Evolutionary conservation across 306 rosid genomes (phyloP), one percentile per base, ranked within the genome.

Genomic region (Amphicarpaea edgeworthii): DNA sequence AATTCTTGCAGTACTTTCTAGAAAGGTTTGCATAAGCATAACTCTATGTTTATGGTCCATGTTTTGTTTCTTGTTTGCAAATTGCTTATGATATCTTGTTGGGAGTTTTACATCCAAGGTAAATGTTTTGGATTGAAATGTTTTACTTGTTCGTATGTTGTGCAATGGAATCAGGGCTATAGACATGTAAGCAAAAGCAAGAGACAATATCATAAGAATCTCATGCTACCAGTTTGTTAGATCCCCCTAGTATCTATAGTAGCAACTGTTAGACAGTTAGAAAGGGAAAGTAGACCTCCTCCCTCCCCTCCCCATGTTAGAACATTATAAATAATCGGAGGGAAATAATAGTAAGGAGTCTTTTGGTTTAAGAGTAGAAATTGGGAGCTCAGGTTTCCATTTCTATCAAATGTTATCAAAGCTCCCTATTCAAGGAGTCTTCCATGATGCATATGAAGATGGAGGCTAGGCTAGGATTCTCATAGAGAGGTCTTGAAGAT

Each of bases 1-100:
- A 81, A 92, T 95, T 83, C 93, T 95, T 41, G 77, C 79, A 0
- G 98, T 95, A 10, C 97, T 94, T 82, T 92, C 97, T 46, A 85
- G 75, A 83, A 92, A 95, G 96, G 98, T 95, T 69, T 47, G 90
- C 28, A 14, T 59, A 62, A 72, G 87, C n/a, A 8, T 59, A 51
- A 68, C 77, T 19, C 47, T 62, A 49, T 70, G n/a, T 19, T 58
- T 41, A 17, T 66, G 54, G 14, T 54, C 47, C 19, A 15, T 24
- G 41, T 58, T 50, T 83, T 10, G 32, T 16, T 66, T 63, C 43
- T 69, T 50, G 30, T 64, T 32, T 46, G 49, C 68, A 12, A 12
- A 14, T 8, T 81, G 30, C 34, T 68, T 9, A 73, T 7, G 14
- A 26, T 57, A 21, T 70, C 6, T 12, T 47, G 57, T 51, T 55